Evolutionary conservation across 129 eudicot genomes (phyloP).

Genomic region (carrot (Daucus carota)): DNA sequence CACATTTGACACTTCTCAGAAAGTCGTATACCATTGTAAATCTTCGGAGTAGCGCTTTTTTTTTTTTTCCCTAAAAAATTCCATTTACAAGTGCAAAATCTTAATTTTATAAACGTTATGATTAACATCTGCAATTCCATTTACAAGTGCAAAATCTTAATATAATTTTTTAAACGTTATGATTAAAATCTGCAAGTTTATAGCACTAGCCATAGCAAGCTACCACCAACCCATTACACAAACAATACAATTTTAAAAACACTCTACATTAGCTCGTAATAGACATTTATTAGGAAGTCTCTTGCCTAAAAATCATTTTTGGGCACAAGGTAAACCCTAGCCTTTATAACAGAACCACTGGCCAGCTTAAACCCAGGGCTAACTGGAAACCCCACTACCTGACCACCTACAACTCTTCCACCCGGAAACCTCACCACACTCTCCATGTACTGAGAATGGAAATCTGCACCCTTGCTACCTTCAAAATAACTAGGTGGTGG

Average conservation of each 20-base stretch:
- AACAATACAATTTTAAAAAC: neutral
- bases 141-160: no score
- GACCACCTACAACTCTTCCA: conserved; percentile 39
- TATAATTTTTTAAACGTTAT: no score
- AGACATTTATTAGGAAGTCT: neutral
- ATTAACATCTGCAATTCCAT: no score
- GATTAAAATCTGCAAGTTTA: no score
- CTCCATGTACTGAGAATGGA: conserved; percentile 80
- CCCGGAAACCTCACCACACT: conserved; percentile 65
- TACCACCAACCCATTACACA: neutral
- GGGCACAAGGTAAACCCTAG: conserved; percentile 87
- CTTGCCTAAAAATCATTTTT: conserved; percentile 29
- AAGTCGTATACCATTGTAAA: no score
- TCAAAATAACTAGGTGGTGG: conserved; percentile 92
- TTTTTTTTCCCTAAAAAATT: no score
- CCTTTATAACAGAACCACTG: conserved; percentile 67
- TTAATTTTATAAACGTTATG: no score
- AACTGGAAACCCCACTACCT: conserved; percentile 80
- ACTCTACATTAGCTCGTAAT: neutral
- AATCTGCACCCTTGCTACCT: conserved; percentile 74
- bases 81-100: no score
- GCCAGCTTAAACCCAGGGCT: conserved; percentile 96
- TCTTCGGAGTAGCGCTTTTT: no score
- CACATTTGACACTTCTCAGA: no score
- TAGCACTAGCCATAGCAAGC: no score